Evolutionary conservation across 805 yeast species (phyloP), one percentile per base, ranked within the genome.

Genomic region (Myxozyma neglecta): DNA sequence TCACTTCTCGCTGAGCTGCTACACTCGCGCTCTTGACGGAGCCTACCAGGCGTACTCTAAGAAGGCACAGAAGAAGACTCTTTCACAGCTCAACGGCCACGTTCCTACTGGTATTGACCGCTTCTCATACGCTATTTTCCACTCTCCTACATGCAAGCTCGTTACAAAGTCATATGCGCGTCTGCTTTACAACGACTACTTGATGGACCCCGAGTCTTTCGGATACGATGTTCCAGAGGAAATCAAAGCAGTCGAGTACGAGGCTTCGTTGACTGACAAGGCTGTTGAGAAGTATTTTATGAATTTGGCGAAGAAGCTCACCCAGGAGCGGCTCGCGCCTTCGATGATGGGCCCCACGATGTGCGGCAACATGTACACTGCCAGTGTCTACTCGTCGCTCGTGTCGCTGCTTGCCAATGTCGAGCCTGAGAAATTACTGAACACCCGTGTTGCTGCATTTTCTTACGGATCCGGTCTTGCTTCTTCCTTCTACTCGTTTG

Each of bases 381-480:
- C 92, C 67, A 89, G 97, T 40, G 85, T 90, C 52, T 94, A 89
- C 83, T 86, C 96, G 40, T 84, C 97, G 7, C 82, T 94, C 62
- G 82, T 93, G 37, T 93, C 98, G 13, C 79, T 90, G 68, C 80
- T 94, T 70, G 84, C 82, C 73, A 88, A 81, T 73, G 88, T 87
- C 65, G 92, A 90, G 48, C 81, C 83, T 58, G 94, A 86, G 50
- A 78, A 82, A 57, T 82, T 93, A 70, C 90, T 87, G 76, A 83
- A 83, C 70, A 90, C 91, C 81, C 85, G 97, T 76, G 81, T 94
- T 72, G 96, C 97, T 70, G 75, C 92, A 71, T 94, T 92, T 81
- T 94, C 99, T 20, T 94, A 94, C 77, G 99, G 99, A 69, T 93
- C 98, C 14, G 99, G 99, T 73, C 84, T 94, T 66, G 99, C 99